Percentiles rank a stretch among this genome's conserved stretches.
These are phyloP conservation scores for Dictyostelium intermedium DNA, from an alignment of 78 protist species.

Conservation along the genomic window DNA sequence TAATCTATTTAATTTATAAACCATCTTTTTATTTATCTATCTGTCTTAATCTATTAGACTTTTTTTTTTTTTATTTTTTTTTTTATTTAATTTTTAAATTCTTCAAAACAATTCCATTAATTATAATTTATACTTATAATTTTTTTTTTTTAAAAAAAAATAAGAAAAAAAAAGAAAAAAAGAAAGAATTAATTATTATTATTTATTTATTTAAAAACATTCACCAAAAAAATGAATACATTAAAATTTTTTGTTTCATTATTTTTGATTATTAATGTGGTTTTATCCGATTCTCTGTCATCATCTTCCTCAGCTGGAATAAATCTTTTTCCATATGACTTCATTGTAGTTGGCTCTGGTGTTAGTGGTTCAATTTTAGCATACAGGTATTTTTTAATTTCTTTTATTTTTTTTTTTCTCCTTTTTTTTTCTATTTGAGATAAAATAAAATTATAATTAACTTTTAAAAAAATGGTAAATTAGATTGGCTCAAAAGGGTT, in stretches of 20 bases:
- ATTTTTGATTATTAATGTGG: neutral
- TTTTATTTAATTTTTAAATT: no score
- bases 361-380: slow-evolving; percentile 43
- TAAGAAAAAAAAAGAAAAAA: no score
- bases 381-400: neutral
- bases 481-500: slow-evolving; percentile 55
- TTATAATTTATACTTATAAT: no score
- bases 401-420: no score
- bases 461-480: no score
- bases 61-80: no score
- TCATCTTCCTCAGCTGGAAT: neutral
- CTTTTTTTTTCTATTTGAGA: no score
- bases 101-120: neutral
- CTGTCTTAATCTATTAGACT: neutral
- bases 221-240: neutral
- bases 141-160: no score
- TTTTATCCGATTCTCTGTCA: neutral
- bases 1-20: neutral
- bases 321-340: slow-evolving; percentile 24
- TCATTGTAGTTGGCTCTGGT: slow-evolving; percentile 56
- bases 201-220: neutral
- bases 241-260: neutral
- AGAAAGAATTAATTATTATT: neutral
- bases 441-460: no score
- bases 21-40: neutral